Evolutionary conservation across 2,329 filamentous ascomycete genomes (phyloP).

Genomic region (Calonectria naviculata): DNA sequence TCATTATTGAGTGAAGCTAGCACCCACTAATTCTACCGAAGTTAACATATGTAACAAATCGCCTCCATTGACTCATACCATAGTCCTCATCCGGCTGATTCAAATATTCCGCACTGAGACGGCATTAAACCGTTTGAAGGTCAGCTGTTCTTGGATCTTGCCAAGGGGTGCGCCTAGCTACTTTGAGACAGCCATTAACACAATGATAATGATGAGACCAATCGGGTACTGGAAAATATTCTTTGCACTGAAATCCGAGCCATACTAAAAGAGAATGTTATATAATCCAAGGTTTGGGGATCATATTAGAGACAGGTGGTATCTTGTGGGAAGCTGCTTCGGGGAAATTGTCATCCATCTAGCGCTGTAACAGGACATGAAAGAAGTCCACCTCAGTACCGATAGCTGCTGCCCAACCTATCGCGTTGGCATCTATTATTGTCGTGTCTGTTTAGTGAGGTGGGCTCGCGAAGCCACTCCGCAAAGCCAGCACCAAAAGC

Average conservation of each 20-base stretch:
- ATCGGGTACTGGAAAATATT: slow-evolving; percentile 34
- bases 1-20: no score
- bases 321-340: neutral
- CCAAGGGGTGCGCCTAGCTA: slow-evolving; percentile 31
- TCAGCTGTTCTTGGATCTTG: slow-evolving; percentile 31
- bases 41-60: slow-evolving; percentile 32
- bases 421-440: neutral
- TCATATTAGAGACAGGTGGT: neutral
- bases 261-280: slow-evolving; percentile 16
- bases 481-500: slow-evolving; percentile 35
- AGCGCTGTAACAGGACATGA: slow-evolving; percentile 22
- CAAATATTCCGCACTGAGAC: slow-evolving; percentile 26
- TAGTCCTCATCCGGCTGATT: slow-evolving; percentile 33
- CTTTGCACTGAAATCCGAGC: slow-evolving; percentile 23
- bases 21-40: slow-evolving; percentile 33
- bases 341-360: slow-evolving; percentile 24
- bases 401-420: slow-evolving; percentile 32
- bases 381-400: slow-evolving; percentile 30
- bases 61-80: slow-evolving; percentile 27
- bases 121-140: slow-evolving; percentile 26
- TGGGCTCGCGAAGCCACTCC: slow-evolving; percentile 30
- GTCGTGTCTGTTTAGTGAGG: neutral
- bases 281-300: slow-evolving; percentile 29
- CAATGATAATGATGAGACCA: slow-evolving; percentile 30
- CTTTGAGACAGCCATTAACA: slow-evolving; percentile 31